These are phyloP conservation scores for Boehmeria nivea DNA, from an alignment of 306 rosid genomes.

Conservation along the genomic window DNA sequence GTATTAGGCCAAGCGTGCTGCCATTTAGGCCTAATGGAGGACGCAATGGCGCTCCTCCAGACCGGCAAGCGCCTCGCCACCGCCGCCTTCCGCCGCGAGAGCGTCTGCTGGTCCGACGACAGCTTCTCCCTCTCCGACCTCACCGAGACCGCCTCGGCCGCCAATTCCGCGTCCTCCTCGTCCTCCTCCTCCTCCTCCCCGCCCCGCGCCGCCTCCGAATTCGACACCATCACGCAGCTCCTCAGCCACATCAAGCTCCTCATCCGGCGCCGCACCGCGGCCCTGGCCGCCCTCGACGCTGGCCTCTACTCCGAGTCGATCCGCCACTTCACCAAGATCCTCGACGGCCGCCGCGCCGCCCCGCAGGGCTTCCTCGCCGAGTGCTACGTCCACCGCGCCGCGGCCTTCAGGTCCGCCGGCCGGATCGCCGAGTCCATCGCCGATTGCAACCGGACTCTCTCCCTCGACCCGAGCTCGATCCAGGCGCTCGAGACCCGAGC, in stretches of 20 bases:
- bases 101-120: constrained; percentile 84
- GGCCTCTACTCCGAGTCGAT: constrained; percentile 83
- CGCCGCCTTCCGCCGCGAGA: constrained; percentile 88
- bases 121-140: constrained; percentile 52
- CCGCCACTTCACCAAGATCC: constrained; percentile 81
- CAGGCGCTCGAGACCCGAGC: constrained; percentile 90
- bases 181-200: constrained; percentile 47
- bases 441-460: constrained; percentile 79
- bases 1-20: constrained; percentile 88
- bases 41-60: constrained; percentile 94
- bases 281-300: constrained; percentile 80
- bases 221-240: constrained; percentile 52
- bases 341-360: constrained; percentile 88
- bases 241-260: constrained; percentile 81
- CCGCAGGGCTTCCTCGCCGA: constrained; percentile 90
- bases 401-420: constrained; percentile 56
- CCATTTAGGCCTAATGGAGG: constrained; percentile 92
- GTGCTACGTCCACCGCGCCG: constrained; percentile 78
- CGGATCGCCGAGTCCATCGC: constrained; percentile 85
- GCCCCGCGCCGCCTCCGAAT: constrained; percentile 30
- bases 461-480: constrained; percentile 70
- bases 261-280: constrained; percentile 74
- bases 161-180: constrained; percentile 42
- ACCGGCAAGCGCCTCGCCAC: constrained; percentile 84
- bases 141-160: constrained; percentile 23